These are phyloP conservation scores for Colletotrichum godetiae DNA, from an alignment of 2,329 filamentous ascomycete genomes.

Conservation along the genomic window DNA sequence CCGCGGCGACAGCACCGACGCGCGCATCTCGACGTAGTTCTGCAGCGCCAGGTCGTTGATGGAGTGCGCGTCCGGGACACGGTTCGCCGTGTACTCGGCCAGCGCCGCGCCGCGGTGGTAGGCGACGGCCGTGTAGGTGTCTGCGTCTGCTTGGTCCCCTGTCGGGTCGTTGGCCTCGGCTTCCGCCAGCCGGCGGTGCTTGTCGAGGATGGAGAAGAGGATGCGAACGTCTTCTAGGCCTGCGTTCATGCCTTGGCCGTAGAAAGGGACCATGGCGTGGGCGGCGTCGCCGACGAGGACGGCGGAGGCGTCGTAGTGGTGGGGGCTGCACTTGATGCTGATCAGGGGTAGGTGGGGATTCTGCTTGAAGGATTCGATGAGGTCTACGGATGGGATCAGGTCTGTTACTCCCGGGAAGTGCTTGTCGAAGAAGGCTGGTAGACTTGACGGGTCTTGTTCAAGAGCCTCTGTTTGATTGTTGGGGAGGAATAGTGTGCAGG, in stretches of 20 bases:
- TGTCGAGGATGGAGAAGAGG: conserved; percentile 85
- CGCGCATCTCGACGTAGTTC: conserved; percentile 95
- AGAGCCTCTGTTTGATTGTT: conserved; percentile 75
- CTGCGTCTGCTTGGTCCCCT: conserved; percentile 38
- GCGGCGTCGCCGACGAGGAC: conserved; percentile 94
- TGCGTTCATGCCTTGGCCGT: conserved; percentile 97
- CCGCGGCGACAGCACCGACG: conserved; percentile 79
- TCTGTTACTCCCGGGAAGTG: conserved; percentile 89
- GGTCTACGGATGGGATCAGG: conserved; percentile 73
- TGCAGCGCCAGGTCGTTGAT: conserved; percentile 93
- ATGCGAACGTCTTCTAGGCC: conserved; percentile 94
- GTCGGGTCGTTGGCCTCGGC: conserved; percentile 51
- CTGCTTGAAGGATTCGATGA: conserved; percentile 78
- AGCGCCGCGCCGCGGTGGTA: conserved; percentile 78
- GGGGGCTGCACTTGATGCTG: conserved; percentile 90
- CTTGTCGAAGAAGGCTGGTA: conserved; percentile 80
- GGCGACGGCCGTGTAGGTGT: conserved; percentile 63
- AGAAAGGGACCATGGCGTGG: conserved; percentile 98
- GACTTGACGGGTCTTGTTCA: conserved; percentile 67
- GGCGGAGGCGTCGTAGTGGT: conserved; percentile 81
- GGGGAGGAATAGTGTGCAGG: conserved; percentile 92
- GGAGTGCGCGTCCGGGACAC: conserved; percentile 82
- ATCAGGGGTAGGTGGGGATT: conserved; percentile 95
- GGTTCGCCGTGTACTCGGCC: conserved; percentile 77
- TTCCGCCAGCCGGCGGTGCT: conserved; percentile 62